Conservation (phyloP, 2,329 filamentous ascomycete species). For the Diaporthe eres region DNA sequence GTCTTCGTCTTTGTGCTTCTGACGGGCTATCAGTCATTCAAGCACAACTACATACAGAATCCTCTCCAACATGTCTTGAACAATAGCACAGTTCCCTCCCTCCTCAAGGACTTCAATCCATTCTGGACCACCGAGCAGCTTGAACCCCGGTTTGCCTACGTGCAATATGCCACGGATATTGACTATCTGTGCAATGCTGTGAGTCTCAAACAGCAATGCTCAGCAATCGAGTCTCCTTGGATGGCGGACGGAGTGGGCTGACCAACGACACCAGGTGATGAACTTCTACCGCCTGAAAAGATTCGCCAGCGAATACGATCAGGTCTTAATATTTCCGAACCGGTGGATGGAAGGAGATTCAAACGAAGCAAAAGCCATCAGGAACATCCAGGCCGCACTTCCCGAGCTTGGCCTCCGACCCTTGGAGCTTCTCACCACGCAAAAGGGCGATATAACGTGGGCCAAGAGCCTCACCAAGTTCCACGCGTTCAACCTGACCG, state of each 20-base stretch:
- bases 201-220: background rate
- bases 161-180: conserved; percentile 15
- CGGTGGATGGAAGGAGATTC: conserved; percentile 1
- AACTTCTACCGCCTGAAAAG: conserved; percentile 3
- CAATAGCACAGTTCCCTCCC: background rate
- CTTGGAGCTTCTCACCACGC: background rate
- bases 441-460: conserved; percentile 3
- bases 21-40: background rate
- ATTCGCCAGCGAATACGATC: conserved; percentile 5
- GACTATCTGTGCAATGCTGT: conserved; percentile 13
- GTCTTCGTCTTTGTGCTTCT: conserved; percentile 6
- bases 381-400: background rate
- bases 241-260: background rate
- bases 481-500: conserved; percentile 14
- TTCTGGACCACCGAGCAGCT: conserved; percentile 20
- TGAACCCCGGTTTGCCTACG: conserved; percentile 4
- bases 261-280: background rate
- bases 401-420: background rate
- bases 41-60: background rate
- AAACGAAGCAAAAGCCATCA: background rate
- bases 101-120: background rate
- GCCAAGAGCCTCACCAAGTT: conserved; percentile 22
- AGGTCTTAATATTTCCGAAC: background rate
- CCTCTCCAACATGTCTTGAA: background rate
- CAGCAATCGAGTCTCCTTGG: background rate